Evolutionary conservation across 2,329 filamentous ascomycete species (phyloP).

Genomic region (Phaeosphaeria sp.): DNA sequence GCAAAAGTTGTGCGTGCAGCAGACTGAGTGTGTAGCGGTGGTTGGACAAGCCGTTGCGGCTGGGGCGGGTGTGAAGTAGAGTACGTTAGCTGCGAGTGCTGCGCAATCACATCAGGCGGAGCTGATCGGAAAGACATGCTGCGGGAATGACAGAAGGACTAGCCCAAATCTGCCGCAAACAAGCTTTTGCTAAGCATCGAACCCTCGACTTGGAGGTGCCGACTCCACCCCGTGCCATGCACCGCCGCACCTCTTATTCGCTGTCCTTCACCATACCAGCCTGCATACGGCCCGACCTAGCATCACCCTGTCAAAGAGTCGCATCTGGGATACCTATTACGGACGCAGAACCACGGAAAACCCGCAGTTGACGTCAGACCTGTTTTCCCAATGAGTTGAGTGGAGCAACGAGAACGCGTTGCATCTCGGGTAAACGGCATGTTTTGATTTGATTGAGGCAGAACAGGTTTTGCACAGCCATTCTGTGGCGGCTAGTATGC

Average conservation of each 20-base stretch:
- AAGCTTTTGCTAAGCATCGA: conserved; percentile 27
- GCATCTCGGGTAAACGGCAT: conserved; percentile 1
- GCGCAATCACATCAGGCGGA: conserved; percentile 15
- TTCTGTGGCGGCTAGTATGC: not conserved
- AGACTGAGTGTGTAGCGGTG: not conserved
- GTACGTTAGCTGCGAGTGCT: not conserved
- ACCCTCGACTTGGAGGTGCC: not conserved
- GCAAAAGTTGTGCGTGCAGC: not conserved
- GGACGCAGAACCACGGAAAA: not conserved
- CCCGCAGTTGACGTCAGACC: conserved; percentile 3
- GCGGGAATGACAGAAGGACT: conserved; percentile 4
- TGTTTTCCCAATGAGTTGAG: not conserved
- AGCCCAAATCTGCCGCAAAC: conserved; percentile 13
- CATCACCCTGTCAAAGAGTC: not conserved
- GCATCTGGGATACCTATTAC: not conserved
- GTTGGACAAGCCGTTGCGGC: not conserved
- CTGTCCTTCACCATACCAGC: not conserved
- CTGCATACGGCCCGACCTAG: not conserved
- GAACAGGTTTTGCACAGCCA: conserved; percentile 1
- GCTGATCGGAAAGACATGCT: conserved; percentile 2
- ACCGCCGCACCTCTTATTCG: not conserved
- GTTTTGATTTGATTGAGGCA: not conserved
- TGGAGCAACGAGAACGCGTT: not conserved
- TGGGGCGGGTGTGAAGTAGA: not conserved
- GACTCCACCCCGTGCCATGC: not conserved